These are phyloP conservation scores for Carnegiea gigantea DNA, from an alignment of 179 eudicot genomes.

Conservation along the genomic window DNA sequence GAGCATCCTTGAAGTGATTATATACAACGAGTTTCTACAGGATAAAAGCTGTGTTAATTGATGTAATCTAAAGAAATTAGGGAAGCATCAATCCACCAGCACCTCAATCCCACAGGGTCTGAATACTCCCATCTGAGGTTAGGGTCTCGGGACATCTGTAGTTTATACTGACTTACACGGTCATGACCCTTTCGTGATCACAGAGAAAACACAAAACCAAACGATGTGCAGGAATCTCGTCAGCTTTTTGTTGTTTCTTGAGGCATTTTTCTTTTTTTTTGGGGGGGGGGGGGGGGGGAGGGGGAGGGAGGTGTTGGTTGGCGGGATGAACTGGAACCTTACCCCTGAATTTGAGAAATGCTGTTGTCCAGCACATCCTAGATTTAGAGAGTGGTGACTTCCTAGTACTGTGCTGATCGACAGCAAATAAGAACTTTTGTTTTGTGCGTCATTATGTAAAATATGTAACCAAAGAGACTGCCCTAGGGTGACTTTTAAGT, in stretches of 20 bases:
- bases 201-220: background rate
- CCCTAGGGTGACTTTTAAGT: background rate
- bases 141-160: too few relatives aligned
- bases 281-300: too few relatives aligned
- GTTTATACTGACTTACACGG: too few relatives aligned
- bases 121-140: too few relatives aligned
- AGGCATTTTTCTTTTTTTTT: too few relatives aligned
- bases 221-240: background rate
- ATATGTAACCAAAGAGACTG: too few relatives aligned
- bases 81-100: background rate
- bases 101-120: background rate
- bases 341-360: background rate
- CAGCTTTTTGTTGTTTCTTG: too few relatives aligned
- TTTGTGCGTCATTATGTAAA: too few relatives aligned
- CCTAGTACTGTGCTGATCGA: background rate
- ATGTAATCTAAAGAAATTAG: background rate
- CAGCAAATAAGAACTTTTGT: too few relatives aligned
- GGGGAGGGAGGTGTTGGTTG: too few relatives aligned
- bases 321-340: background rate
- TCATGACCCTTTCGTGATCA: too few relatives aligned
- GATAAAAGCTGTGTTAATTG: background rate
- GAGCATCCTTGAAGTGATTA: slow-evolving; percentile 88
- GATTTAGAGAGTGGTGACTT: background rate
- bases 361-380: background rate
- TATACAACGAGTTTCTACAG: slow-evolving; percentile 54